Percentiles rank a stretch among this genome's conserved stretches.
phyloP scores from a whole-genome alignment of 73 alveolate genomes.

The Paramecium pentaurelia region DNA sequence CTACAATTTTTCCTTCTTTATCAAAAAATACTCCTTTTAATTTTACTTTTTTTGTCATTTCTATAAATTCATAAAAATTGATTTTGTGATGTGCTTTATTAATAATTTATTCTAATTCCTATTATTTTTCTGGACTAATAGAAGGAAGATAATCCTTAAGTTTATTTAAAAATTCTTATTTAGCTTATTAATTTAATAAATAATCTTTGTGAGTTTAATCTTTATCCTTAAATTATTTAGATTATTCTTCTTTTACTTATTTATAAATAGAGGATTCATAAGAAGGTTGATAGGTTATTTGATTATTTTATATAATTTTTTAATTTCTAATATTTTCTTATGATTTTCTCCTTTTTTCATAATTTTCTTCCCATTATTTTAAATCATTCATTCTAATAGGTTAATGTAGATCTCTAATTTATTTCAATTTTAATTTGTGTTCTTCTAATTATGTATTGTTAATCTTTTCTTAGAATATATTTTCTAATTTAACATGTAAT shows the following conservation, averaged over 20 bases:
- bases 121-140: not conserved
- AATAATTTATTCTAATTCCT: not conserved
- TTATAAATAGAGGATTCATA: not conserved
- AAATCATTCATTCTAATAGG: constrained; percentile 1
- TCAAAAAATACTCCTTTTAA: constrained; percentile 30
- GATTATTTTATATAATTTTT: not conserved
- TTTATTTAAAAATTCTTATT: not conserved
- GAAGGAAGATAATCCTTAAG: not conserved
- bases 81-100: not conserved
- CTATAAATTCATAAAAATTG: constrained; percentile 12
- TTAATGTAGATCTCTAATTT: constrained; percentile 7
- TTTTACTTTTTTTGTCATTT: constrained; percentile 20
- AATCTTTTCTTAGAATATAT: not conserved
- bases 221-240: not conserved
- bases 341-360: not conserved
- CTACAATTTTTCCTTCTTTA: not conserved
- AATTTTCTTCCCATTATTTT: constrained; percentile 20
- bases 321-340: not conserved
- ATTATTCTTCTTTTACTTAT: not conserved
- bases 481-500: constrained; percentile 8
- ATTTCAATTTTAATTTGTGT: not conserved
- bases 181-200: not conserved
- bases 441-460: not conserved
- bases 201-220: not conserved
- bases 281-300: not conserved